Base-by-base conservation (phyloP, 768 basidiomycete species). In the Termitomyces sp. region DNA sequence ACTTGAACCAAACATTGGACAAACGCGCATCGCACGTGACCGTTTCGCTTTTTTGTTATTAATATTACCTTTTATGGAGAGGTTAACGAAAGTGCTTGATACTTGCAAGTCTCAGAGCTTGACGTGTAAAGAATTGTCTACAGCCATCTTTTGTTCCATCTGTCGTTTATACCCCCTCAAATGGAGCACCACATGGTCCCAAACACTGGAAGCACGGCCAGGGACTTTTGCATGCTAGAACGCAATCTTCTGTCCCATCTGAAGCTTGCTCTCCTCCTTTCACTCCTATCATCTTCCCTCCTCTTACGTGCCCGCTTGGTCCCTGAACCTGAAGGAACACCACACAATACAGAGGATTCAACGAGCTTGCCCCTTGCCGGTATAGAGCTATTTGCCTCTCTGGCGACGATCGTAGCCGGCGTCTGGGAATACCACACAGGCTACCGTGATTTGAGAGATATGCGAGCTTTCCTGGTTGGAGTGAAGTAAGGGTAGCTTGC, bases 171-270 rank as follows among this genome's bases (percentile, higher is more conserved):
- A 41, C 15, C 36, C 35, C 22, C 22, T 15, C 43, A 29, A 20
- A 50, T 57, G 42, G 57, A 54, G 59, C 62, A 67, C 27, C 62
- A 56, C 57, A 63, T 73, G 55, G 59, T 81, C 11, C 70, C 75
- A 50, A 81, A 83, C 59, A 67, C 67, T 23, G 83, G 83, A 41
- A 85, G 88, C 59, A 73, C 74, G 6, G 85, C 86, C n/a, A 76
- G 88, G 63, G 89, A 91, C 65, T 88, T 82, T 57, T 85, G 81
- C 68, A 88, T 90, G 87, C 76, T 91, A 13, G 89, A 90, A 67
- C 77, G 89, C 49, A 90, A 91, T 60, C 71, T 88, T 47, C 73
- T 91, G 31, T 78, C 87, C 0, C 84, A 91, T 63, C 56, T 87
- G 52, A 87, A 83, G 61, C 76, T 90, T 25, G 84, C 81, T 5